A percentile compares a stretch with the other conserved stretches of the same genome.
phyloP scores from a whole-genome alignment of 257 asterid genomes.

The Nicotiana sylvestris region DNA sequence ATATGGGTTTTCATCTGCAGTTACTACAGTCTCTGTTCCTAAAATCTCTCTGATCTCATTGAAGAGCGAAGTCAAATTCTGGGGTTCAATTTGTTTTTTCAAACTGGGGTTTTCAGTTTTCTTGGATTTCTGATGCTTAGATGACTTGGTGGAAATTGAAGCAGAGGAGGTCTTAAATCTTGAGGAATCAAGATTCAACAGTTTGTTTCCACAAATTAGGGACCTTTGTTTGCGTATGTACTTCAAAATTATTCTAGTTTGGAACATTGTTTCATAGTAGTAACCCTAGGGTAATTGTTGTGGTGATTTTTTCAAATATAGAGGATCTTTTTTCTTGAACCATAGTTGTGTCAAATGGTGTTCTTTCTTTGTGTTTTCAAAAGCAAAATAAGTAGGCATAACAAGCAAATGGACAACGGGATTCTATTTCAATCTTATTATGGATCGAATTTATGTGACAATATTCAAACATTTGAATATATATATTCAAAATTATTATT shows the following conservation, averaged over 20 bases:
- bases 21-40: slow-evolving; percentile 33
- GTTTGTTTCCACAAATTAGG: slow-evolving; percentile 17
- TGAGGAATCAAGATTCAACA: slow-evolving; percentile 15
- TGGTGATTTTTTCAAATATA: too few relatives aligned
- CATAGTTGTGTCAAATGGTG: too few relatives aligned
- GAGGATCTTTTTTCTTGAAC: too few relatives aligned
- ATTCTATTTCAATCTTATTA: too few relatives aligned
- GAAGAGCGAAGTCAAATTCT: slow-evolving; percentile 46
- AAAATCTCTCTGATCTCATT: slow-evolving; percentile 61
- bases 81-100: slow-evolving; percentile 24
- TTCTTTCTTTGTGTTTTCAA: too few relatives aligned
- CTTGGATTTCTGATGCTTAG: slow-evolving; percentile 24
- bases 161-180: slow-evolving; percentile 23
- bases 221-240: slow-evolving; percentile 22
- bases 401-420: too few relatives aligned
- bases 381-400: too few relatives aligned
- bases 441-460: too few relatives aligned
- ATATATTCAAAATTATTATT: too few relatives aligned
- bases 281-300: not conserved
- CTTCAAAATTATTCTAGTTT: slow-evolving; percentile 18
- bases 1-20: slow-evolving; percentile 17
- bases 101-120: slow-evolving; percentile 20
- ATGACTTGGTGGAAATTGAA: slow-evolving; percentile 23
- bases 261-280: not conserved
- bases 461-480: too few relatives aligned